A percentile compares a stretch with the other conserved stretches of the same genome.
These are phyloP conservation scores for Phytophthora macrochlamydospora DNA, from an alignment of 352 stramenopile genomes.

Conservation along the genomic window DNA sequence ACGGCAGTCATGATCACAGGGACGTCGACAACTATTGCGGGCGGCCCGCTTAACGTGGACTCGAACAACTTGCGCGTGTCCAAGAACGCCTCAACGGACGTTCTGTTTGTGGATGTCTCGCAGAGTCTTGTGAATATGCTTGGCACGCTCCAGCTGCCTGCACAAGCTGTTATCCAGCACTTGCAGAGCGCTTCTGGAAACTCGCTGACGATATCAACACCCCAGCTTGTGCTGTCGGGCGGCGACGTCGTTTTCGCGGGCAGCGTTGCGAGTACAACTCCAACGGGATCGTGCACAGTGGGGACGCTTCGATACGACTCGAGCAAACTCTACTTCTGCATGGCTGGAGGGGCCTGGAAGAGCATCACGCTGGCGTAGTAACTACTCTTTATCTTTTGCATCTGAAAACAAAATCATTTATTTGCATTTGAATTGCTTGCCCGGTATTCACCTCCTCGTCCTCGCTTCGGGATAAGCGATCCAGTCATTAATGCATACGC, in stretches of 20 bases:
- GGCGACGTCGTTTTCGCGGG: slow-evolving; percentile 35
- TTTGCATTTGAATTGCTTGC: neutral
- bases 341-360: slow-evolving; percentile 22
- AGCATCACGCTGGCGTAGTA: slow-evolving; percentile 8
- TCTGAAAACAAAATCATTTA: neutral
- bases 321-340: slow-evolving; percentile 44
- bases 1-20: slow-evolving; percentile 51
- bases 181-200: slow-evolving; percentile 21
- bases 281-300: slow-evolving; percentile 24
- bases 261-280: slow-evolving; percentile 23
- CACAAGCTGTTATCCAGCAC: slow-evolving; percentile 39
- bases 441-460: slow-evolving; percentile 39
- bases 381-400: no score
- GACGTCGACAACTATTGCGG: slow-evolving; percentile 45
- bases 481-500: slow-evolving; percentile 76
- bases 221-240: slow-evolving; percentile 39
- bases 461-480: slow-evolving; percentile 29
- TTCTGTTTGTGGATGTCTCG: slow-evolving; percentile 40
- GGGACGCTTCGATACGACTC: slow-evolving; percentile 42
- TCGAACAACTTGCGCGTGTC: slow-evolving; percentile 51
- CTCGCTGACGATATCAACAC: slow-evolving; percentile 44
- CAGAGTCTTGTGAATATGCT: slow-evolving; percentile 33
- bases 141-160: slow-evolving; percentile 32
- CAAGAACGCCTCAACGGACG: slow-evolving; percentile 20
- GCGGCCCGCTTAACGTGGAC: slow-evolving; percentile 51